phyloP scores from a whole-genome alignment of 371 early-diverging fungal species.

The Mortierella sp. region DNA sequence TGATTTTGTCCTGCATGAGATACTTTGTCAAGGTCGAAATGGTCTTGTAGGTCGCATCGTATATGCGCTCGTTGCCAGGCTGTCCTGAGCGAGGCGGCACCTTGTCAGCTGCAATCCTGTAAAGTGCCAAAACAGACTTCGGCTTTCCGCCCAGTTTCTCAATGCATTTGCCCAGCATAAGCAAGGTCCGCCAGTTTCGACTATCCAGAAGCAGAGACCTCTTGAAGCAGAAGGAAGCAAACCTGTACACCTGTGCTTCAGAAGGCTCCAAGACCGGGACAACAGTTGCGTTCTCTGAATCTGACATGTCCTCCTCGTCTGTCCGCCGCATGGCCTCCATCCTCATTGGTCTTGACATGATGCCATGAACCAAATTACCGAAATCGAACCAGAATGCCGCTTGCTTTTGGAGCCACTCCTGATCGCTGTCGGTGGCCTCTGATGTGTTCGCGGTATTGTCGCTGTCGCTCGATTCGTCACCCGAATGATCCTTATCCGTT shows the following conservation, averaged over 20 bases:
- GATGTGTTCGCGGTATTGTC: not conserved
- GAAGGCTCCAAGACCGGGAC: slow-evolving; percentile 40
- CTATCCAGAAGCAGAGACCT: slow-evolving; percentile 58
- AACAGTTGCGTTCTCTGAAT: slow-evolving; percentile 12
- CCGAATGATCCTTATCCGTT: slow-evolving; percentile 10
- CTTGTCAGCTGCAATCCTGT: slow-evolving; percentile 60
- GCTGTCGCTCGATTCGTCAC: slow-evolving; percentile 13
- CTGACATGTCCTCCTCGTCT: slow-evolving; percentile 26
- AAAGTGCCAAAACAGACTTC: slow-evolving; percentile 63
- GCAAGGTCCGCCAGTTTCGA: slow-evolving; percentile 67
- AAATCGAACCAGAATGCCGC: slow-evolving; percentile 69
- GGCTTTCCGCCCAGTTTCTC: slow-evolving; percentile 68
- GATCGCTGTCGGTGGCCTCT: not conserved
- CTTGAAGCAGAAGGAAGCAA: slow-evolving; percentile 63
- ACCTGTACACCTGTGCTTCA: slow-evolving; percentile 61
- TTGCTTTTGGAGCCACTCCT: slow-evolving; percentile 50
- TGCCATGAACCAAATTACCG: slow-evolving; percentile 74
- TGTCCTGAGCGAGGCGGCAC: slow-evolving; percentile 62
- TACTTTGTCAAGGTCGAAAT: slow-evolving; percentile 71
- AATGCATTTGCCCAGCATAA: slow-evolving; percentile 76
- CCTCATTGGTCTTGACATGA: slow-evolving; percentile 79
- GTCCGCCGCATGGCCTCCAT: slow-evolving; percentile 64
- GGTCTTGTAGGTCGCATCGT: slow-evolving; percentile 73
- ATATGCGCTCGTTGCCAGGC: slow-evolving; percentile 68
- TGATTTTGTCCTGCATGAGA: slow-evolving; percentile 60